Percentiles rank a stretch among this genome's conserved stretches.
These are phyloP conservation scores for Ulota crispa DNA, from an alignment of 225 moss, liverwort and hornwort genomes.

Conservation along the genomic window DNA sequence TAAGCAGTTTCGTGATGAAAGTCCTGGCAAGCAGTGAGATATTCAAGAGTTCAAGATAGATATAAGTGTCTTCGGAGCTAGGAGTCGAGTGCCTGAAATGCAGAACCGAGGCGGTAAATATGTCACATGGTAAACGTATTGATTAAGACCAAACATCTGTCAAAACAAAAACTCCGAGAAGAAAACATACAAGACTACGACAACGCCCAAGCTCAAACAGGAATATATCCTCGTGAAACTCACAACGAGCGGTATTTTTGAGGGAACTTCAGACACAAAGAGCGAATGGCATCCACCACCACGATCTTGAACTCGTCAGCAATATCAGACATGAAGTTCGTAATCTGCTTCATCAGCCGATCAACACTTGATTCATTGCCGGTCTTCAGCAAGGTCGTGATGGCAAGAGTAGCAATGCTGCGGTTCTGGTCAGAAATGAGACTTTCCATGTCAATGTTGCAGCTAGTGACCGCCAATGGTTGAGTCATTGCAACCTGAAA, in stretches of 20 bases:
- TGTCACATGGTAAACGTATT: not conserved
- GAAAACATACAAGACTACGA: not conserved
- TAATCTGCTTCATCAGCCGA: constrained; percentile 93
- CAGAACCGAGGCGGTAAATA: not conserved
- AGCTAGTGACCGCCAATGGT: constrained; percentile 84
- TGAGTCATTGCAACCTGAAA: constrained; percentile 86
- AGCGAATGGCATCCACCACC: constrained; percentile 91
- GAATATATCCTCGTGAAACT: constrained; percentile 27
- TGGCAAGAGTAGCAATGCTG: constrained; percentile 91
- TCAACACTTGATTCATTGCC: constrained; percentile 95
- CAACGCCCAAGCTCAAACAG: constrained; percentile 6
- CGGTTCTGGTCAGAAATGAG: constrained; percentile 92
- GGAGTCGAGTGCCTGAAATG: not conserved
- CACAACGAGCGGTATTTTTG: constrained; percentile 79
- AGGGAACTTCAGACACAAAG: constrained; percentile 86
- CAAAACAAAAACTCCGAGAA: not conserved
- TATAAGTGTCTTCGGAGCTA: not conserved
- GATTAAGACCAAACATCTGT: not conserved
- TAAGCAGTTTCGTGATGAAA: not conserved
- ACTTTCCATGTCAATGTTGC: constrained; percentile 96
- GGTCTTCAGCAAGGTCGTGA: constrained; percentile 88
- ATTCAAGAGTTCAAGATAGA: not conserved
- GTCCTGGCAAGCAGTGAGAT: not conserved
- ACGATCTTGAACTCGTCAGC: constrained; percentile 96
- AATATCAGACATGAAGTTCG: constrained; percentile 92